Evolutionary conservation across 352 stramenopile genomes (phyloP).

Genomic region (Chrysophaeum taylorii): DNA sequence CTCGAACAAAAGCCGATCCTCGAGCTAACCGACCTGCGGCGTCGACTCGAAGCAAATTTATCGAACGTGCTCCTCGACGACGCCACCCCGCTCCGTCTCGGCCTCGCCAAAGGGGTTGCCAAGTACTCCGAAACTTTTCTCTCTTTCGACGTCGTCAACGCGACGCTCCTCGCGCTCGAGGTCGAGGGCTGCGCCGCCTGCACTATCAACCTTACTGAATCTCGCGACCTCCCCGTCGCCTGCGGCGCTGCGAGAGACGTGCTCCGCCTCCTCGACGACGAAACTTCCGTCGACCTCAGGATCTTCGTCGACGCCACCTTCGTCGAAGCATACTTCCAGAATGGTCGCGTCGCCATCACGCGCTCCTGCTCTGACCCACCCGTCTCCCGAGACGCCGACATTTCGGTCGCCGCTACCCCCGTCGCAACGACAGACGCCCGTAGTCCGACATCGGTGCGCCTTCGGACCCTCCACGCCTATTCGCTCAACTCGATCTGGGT

Average conservation of each 20-base stretch:
- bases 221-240: background rate
- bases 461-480: background rate
- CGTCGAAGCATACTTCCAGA: background rate
- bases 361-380: background rate
- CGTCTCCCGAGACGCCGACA: background rate
- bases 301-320: background rate
- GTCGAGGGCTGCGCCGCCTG: background rate
- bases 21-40: background rate
- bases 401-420: background rate
- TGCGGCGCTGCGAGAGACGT: background rate
- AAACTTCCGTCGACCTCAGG: background rate
- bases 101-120: background rate
- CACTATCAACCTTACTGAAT: no score
- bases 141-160: background rate
- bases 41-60: no score
- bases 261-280: background rate
- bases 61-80: background rate
- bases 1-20: background rate
- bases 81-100: no score
- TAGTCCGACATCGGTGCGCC: no score
- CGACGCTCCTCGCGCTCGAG: background rate
- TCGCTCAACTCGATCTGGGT: background rate
- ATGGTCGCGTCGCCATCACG: background rate
- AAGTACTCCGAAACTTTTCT: background rate
- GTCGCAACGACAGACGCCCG: background rate